These are phyloP conservation scores for Ophiostoma angusticollis DNA, from an alignment of 2,329 filamentous ascomycete genomes.

Conservation along the genomic window DNA sequence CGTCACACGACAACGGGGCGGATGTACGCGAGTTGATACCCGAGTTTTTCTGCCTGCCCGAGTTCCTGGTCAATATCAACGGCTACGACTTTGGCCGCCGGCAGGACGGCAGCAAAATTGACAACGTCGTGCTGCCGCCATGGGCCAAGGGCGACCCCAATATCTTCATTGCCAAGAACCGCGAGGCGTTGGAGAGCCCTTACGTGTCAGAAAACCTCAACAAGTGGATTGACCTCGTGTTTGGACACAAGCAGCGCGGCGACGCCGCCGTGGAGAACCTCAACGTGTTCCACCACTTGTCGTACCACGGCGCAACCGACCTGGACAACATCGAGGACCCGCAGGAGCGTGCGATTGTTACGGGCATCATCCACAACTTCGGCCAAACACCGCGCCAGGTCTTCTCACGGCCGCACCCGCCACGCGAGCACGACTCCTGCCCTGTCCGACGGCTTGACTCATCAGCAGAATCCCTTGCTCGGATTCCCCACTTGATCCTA, in stretches of 20 bases:
- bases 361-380: conserved; percentile 96
- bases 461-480: conserved; percentile 60
- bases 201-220: conserved; percentile 84
- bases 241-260: conserved; percentile 86
- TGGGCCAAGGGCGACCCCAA: conserved; percentile 96
- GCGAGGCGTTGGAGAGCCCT: conserved; percentile 88
- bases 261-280: conserved; percentile 82
- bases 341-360: conserved; percentile 74
- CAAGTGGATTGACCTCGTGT: conserved; percentile 91
- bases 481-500: conserved; percentile 66
- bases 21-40: conserved; percentile 92
- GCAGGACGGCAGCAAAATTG: conserved; percentile 67
- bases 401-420: conserved; percentile 68
- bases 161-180: conserved; percentile 88
- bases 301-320: conserved; percentile 87
- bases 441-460: conserved; percentile 63
- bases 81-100: conserved; percentile 84
- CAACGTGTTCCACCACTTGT: conserved; percentile 93
- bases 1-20: conserved; percentile 78
- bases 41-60: conserved; percentile 93
- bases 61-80: conserved; percentile 90
- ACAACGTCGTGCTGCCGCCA: conserved; percentile 77
- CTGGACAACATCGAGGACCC: conserved; percentile 83
- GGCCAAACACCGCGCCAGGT: conserved; percentile 95
- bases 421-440: conserved; percentile 55